These are phyloP conservation scores for Ascochyta lentis DNA, from an alignment of 2,329 filamentous ascomycete genomes.

Conservation along the genomic window DNA sequence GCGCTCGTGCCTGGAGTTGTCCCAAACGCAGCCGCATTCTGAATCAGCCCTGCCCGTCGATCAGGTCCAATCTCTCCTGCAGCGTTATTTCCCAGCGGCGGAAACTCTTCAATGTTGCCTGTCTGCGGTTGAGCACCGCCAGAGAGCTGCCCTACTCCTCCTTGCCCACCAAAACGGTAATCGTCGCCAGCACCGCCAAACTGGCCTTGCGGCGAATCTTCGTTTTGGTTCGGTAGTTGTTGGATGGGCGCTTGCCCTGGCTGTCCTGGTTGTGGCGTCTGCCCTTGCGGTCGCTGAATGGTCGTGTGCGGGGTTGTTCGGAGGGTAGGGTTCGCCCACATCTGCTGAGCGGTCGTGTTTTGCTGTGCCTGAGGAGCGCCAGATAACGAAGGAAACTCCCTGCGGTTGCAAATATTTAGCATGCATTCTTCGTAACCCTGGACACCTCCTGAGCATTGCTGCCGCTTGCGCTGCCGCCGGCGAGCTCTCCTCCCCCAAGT, in stretches of 20 bases:
- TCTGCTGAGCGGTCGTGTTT: conserved; percentile 58
- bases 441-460: neutral
- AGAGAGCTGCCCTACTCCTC: conserved; percentile 59
- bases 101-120: conserved; percentile 66
- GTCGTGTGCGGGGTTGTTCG: conserved; percentile 61
- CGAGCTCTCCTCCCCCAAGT: neutral
- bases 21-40: conserved; percentile 56
- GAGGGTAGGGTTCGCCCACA: conserved; percentile 65
- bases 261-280: conserved; percentile 42
- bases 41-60: conserved; percentile 58
- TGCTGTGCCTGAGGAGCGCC: conserved; percentile 63
- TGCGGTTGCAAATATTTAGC: conserved; percentile 45
- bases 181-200: conserved; percentile 61
- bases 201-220: conserved; percentile 56
- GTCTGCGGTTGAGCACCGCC: conserved; percentile 60
- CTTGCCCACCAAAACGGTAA: conserved; percentile 64
- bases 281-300: conserved; percentile 59
- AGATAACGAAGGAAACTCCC: conserved; percentile 69
- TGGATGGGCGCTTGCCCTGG: conserved; percentile 49
- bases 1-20: conserved; percentile 43
- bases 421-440: conserved; percentile 9
- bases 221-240: conserved; percentile 52
- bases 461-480: neutral
- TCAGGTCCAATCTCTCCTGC: conserved; percentile 59
- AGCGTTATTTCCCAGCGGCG: conserved; percentile 63